Conservation (phyloP, 2,329 filamentous ascomycete genomes). For the Ophiobolus disseminans region DNA sequence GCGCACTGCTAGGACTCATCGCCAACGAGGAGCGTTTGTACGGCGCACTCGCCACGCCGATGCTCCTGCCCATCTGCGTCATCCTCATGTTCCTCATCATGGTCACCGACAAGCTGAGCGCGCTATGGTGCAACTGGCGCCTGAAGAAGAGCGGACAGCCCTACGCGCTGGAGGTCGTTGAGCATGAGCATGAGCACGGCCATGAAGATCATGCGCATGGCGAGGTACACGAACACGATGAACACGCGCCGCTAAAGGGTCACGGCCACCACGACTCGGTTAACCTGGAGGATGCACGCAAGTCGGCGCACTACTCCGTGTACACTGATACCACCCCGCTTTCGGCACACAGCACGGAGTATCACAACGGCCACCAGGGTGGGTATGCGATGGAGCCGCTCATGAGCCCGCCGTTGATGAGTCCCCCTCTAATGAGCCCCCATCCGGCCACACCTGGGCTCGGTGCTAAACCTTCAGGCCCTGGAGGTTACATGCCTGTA, state of each 20-base stretch:
- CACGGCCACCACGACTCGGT: slow-evolving; percentile 18
- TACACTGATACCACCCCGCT: slow-evolving; percentile 25
- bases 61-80: slow-evolving; percentile 45
- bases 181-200: slow-evolving; percentile 33
- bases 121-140: slow-evolving; percentile 38
- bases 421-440: slow-evolving; percentile 25
- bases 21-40: slow-evolving; percentile 28
- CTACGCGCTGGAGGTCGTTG: slow-evolving; percentile 39
- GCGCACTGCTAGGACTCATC: slow-evolving; percentile 39
- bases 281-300: slow-evolving; percentile 23
- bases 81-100: slow-evolving; percentile 45
- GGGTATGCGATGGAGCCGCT: slow-evolving; percentile 26
- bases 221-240: slow-evolving; percentile 15
- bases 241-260: slow-evolving; percentile 10
- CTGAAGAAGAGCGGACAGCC: slow-evolving; percentile 39
- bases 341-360: slow-evolving; percentile 20
- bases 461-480: slow-evolving; percentile 2
- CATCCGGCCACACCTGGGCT: slow-evolving; percentile 5
- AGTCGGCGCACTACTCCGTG: slow-evolving; percentile 29
- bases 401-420: slow-evolving; percentile 24
- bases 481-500: slow-evolving; percentile 29
- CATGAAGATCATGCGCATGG: slow-evolving; percentile 23
- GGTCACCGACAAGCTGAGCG: slow-evolving; percentile 39
- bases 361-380: slow-evolving; percentile 17
- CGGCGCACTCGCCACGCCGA: slow-evolving; percentile 39